Evolutionary conservation across 2,329 filamentous ascomycete species (phyloP), one percentile per base, ranked within the genome.

Genomic region (Blumeria graminis): DNA sequence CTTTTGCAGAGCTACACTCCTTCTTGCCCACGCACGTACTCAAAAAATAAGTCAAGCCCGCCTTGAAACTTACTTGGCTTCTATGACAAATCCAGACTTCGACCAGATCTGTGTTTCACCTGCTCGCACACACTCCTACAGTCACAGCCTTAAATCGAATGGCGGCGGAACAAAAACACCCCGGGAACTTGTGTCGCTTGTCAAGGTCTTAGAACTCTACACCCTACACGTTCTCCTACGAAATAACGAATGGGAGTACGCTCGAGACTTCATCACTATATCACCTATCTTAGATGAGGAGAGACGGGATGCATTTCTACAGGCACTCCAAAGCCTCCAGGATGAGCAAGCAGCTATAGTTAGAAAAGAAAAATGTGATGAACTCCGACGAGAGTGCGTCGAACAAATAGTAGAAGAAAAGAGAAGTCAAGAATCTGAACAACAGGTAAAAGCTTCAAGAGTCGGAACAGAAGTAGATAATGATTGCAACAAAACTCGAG

Each of bases 231-330:
- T 96, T 7, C 78, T 98, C n/a, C 81, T 90, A 5, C 78, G 87
- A 56, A 96, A 95, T 63, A 81, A 86, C 57, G 88, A 96, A 70
- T 98, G 92, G 92, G 86, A 94, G 58, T 95, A 95, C 64, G 87
- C 92, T 3, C 78, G 80, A 58, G 86, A 94, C 63, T 96, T 96
- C 68, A 93, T 96, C 65, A 80, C 76, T 64, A 79, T 87, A 65
- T 92, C 82, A 67, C 81, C 90, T 51, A 80, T 94, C 32, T 75
- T 98, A 1, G 90, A 96, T 67, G 90, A 95, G 55, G 92, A 96
- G 70, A 79, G 86, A 48, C 81, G 86, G 60, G 87, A 96, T 63
- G 82, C 86, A 0, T 95, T 96, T 67, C 71, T 94, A 14, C 83
- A 90, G 63, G 90, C 89, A 4, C 73, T 96, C 14, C 80, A 93